Percentiles rank a stretch among this genome's conserved stretches.
phyloP scores from a whole-genome alignment of 2,329 filamentous ascomycete species.

The Alternaria alternata region DNA sequence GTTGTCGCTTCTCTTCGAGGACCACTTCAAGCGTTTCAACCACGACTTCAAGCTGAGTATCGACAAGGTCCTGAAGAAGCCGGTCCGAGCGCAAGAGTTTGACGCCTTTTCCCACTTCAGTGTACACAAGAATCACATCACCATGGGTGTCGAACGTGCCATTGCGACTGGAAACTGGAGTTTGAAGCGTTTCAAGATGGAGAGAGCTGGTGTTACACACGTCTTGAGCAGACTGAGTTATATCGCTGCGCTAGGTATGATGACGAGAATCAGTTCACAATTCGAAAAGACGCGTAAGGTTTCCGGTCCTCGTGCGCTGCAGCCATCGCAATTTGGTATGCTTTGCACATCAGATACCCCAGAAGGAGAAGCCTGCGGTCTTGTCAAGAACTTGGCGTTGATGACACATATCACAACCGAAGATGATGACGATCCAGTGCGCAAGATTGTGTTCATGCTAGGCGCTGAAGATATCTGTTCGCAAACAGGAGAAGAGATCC shows the following conservation, averaged over 20 bases:
- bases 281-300: constrained; percentile 99
- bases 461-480: constrained; percentile 84
- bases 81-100: constrained; percentile 85
- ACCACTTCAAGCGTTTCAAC: constrained; percentile 96
- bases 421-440: constrained; percentile 89
- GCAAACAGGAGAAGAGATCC: constrained; percentile 85
- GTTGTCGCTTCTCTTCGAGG: constrained; percentile 91
- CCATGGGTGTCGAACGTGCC: constrained; percentile 90
- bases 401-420: constrained; percentile 99
- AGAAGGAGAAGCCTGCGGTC: constrained; percentile 96
- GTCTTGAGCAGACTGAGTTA: constrained; percentile 95
- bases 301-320: constrained; percentile 90
- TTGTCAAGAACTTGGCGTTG: constrained; percentile 96
- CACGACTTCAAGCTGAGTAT: constrained; percentile 89
- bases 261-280: constrained; percentile 97
- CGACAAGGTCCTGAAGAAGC: constrained; percentile 94
- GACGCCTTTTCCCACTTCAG: constrained; percentile 87
- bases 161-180: constrained; percentile 99
- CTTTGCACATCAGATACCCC: constrained; percentile 96
- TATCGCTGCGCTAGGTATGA: constrained; percentile 97
- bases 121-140: constrained; percentile 86
- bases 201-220: constrained; percentile 94
- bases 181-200: constrained; percentile 98
- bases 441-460: constrained; percentile 83
- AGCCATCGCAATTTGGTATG: constrained; percentile 98